Conservation (phyloP, 179 eudicot species). For the Drosera spatulata region DNA sequence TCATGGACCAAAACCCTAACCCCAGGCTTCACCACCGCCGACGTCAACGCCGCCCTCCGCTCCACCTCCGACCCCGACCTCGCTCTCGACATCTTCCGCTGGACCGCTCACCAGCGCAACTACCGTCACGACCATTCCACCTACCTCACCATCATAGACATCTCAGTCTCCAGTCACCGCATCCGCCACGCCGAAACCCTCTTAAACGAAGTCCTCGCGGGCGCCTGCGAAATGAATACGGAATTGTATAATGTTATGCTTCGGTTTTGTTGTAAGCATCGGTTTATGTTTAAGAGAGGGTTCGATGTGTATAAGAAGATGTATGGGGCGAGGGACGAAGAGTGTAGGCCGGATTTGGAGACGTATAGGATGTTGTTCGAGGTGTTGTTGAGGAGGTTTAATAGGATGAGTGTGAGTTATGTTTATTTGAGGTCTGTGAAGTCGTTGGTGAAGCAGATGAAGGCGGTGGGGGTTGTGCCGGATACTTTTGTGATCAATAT, state of each 20-base stretch:
- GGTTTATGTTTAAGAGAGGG: slow-evolving; percentile 44
- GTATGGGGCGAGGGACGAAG: slow-evolving; percentile 21
- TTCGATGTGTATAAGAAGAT: slow-evolving; percentile 74
- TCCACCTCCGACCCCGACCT: slow-evolving; percentile 73
- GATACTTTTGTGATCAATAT: slow-evolving; percentile 60
- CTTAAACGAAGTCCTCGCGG: slow-evolving; percentile 75
- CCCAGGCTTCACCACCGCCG: slow-evolving; percentile 68
- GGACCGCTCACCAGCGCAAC: slow-evolving; percentile 65
- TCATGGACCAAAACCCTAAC: slow-evolving; percentile 58
- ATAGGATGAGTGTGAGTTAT: slow-evolving; percentile 53
- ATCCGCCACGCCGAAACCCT: slow-evolving; percentile 51
- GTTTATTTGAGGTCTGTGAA: slow-evolving; percentile 57
- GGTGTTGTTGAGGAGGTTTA: slow-evolving; percentile 46
- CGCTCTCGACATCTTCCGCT: slow-evolving; percentile 83
- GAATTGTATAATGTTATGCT: slow-evolving; percentile 59
- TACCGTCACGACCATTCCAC: slow-evolving; percentile 58
- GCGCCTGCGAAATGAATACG: slow-evolving; percentile 47
- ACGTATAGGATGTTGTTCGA: slow-evolving; percentile 51
- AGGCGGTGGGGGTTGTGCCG: slow-evolving; percentile 68
- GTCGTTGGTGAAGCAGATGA: slow-evolving; percentile 71
- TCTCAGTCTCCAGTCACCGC: slow-evolving; percentile 30
- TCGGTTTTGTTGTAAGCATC: slow-evolving; percentile 47
- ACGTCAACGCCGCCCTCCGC: slow-evolving; percentile 49
- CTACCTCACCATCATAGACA: slow-evolving; percentile 62
- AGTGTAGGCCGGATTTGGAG: slow-evolving; percentile 46